Base-by-base conservation (phyloP, 805 yeast species). In the Blastobotrys attinorum region DNA sequence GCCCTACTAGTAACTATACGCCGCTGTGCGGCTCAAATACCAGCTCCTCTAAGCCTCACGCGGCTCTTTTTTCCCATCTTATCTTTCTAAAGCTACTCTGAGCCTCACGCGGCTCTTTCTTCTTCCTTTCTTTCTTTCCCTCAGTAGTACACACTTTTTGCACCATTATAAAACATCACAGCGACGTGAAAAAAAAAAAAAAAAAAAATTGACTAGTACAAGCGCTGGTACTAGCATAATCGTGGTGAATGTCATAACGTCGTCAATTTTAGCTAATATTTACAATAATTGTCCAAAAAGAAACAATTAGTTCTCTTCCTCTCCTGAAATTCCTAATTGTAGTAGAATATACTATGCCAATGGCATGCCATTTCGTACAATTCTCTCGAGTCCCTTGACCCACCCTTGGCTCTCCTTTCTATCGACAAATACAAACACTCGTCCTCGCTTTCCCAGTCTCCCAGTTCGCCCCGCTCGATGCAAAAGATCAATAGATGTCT, bases 381-480 rank as follows among this genome's bases (percentile, higher is more conserved):
- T 80, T 42, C 72, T 78, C 22, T 88, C 88, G 38, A 88, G 67
- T 2, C 92, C 95, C 55, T 78, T 80, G 22, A 87, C 81, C 87
- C 94, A 87, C 3, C 83, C 72, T 53, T 81, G 81, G n/a, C 75
- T 71, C 48, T 77, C 82, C 35, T 60, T 62, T 49, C 79, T 79
- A 48, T 80, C 82, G 22, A 82, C 81, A 41, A 90, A 76, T 56
- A 92, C 67, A 49, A 87, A 81, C 1, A 86, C 96, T 48, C 96
- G 73, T 11, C 98, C 98, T 31, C 82, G 72, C 56, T 82, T 87
- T 37, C 83, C 84, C 83, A 89, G 81, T 60, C 98, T 69, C 2
- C 96, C 97, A 0, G 97, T 90, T 64, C 98, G 76, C 1, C 98
- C 98, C 1, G 86, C 82, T 48, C 98, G 70, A 60, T 90, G 97